Evolutionary conservation across 2,329 filamentous ascomycete genomes (phyloP), one percentile per base, ranked within the genome.

Genomic region (Clonostachys rosea): DNA sequence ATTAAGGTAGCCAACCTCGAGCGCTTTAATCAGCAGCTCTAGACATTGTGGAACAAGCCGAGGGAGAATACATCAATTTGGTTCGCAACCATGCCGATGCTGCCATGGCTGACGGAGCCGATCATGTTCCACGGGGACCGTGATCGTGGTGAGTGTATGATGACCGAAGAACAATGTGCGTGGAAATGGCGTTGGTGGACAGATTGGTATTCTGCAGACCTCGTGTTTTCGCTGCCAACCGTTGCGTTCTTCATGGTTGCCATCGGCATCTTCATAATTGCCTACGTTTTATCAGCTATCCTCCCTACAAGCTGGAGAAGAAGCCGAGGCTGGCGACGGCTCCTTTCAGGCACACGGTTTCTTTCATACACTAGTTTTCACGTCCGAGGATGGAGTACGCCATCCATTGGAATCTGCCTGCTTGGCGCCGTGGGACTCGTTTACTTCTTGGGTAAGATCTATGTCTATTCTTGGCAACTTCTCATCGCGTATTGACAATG

Each of bases 191-290:
- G 65, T n/a, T 65, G 68, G 52, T 79, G 74, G 74, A 57, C 69
- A 41, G 75, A 70, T 52, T 76, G 73, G 74, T 57, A 51, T 35
- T 59, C 76, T 47, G 72, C 77, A 18, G 79, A 82, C 53, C 69
- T 74, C 51, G 69, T 73, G 35, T 82, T 74, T 52, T 74, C 71
- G 1, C 58, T 80, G 5, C 68, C 69, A 7, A 79, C 77, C 0
- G 60, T 79, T 4, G 77, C 74, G 41, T 76, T 81, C 52, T 73
- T 80, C 57, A 63, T 75, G 52, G 64, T 65, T 1, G 58, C 62
- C n/a, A 73, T 81, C 46, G 63, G 67, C 2, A 48, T 79, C 12
- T 81, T 77, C 51, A 58, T 68, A 20, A 57, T 79, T 16, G 59
- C 61, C 4, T 54, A 70, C 14, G 48, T 53, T 12, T 57, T 59